These are phyloP conservation scores for Aspergillus bridgeri DNA, from an alignment of 495 filamentous ascomycete species.

Conservation along the genomic window DNA sequence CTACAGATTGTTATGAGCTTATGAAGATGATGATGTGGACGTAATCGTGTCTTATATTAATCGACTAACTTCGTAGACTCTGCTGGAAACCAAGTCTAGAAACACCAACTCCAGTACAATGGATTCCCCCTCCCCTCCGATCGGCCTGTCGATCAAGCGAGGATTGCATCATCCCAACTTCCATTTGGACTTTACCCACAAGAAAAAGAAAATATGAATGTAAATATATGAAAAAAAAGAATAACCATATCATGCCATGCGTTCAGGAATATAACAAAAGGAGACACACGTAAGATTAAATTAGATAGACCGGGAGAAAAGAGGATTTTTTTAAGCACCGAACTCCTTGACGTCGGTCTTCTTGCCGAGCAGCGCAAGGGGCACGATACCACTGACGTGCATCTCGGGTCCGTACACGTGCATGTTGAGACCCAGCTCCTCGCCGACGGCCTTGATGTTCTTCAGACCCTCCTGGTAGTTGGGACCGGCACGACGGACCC, in stretches of 20 bases:
- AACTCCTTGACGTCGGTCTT: conserved; percentile 51
- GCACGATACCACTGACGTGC: conserved; percentile 72
- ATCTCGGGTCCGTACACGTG: conserved; percentile 98
- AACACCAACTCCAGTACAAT: conserved; percentile 20
- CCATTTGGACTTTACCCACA: conserved; percentile 12
- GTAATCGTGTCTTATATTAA: conserved; percentile 8
- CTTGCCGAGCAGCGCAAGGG: conserved; percentile 62
- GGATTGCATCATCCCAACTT: conserved; percentile 1
- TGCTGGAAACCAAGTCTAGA: conserved; percentile 15
- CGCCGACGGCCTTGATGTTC: conserved; percentile 96
- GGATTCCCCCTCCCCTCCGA: conserved; percentile 12
- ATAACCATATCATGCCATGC: conserved; percentile 46
- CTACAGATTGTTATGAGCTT: too few relatives aligned
- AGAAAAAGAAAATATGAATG: conserved; percentile 11
- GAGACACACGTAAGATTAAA: conserved; percentile 34
- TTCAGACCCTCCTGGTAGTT: conserved; percentile 99
- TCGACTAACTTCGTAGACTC: conserved; percentile 13
- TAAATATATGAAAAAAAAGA: conserved; percentile 14
- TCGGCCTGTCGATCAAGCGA: background rate
- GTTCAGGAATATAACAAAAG: conserved; percentile 39
- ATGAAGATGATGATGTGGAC: too few relatives aligned
- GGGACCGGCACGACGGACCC: conserved; percentile 97
- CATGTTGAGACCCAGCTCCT: conserved; percentile 90
- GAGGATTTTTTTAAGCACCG: conserved; percentile 26
- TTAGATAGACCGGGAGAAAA: conserved; percentile 27